A percentile compares a stretch with the other conserved stretches of the same genome.
phyloP scores from a whole-genome alignment of 2,329 filamentous ascomycete species.

The Alternaria arborescens region DNA sequence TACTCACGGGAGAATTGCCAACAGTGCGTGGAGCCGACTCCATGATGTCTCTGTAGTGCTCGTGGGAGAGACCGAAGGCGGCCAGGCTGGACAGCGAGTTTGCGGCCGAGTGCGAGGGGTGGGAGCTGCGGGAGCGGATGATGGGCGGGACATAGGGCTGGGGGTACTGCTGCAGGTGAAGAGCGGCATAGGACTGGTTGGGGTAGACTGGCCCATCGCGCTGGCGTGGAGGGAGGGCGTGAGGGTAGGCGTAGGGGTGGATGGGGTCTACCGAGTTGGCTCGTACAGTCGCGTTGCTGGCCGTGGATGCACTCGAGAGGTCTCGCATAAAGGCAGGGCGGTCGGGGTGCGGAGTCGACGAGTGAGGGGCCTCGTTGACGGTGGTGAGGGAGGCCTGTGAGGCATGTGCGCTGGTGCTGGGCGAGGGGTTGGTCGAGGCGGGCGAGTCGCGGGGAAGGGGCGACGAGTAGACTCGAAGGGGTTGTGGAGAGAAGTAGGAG shows the following conservation, averaged over 20 bases:
- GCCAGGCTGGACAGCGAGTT: conserved; percentile 53
- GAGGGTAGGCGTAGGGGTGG: conserved; percentile 25
- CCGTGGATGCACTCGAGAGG: conserved; percentile 52
- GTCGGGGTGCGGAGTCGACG: conserved; percentile 29
- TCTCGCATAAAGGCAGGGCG: conserved; percentile 54
- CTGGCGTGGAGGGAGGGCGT: conserved; percentile 25
- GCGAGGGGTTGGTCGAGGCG: conserved; percentile 43
- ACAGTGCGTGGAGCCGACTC: conserved; percentile 54
- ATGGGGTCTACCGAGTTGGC: conserved; percentile 41
- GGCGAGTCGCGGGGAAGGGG: conserved; percentile 41
- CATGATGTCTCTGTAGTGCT: conserved; percentile 45
- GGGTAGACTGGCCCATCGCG: conserved; percentile 54
- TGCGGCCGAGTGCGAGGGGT: conserved; percentile 52
- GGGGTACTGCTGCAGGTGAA: conserved; percentile 58
- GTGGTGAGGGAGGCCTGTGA: conserved; percentile 36
- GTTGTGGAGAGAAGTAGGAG: conserved; percentile 52
- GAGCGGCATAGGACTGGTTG: conserved; percentile 60
- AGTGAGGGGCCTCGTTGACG: conserved; percentile 16
- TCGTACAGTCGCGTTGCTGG: conserved; percentile 54
- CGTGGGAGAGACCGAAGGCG: conserved; percentile 49
- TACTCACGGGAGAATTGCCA: conserved; percentile 58
- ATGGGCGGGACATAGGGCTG: conserved; percentile 48
- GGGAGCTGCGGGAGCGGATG: conserved; percentile 53
- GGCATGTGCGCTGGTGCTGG: conserved; percentile 39
- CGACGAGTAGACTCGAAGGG: conserved; percentile 46